These are phyloP conservation scores for Russula sp. DNA, from an alignment of 768 basidiomycete species.

Conservation along the genomic window DNA sequence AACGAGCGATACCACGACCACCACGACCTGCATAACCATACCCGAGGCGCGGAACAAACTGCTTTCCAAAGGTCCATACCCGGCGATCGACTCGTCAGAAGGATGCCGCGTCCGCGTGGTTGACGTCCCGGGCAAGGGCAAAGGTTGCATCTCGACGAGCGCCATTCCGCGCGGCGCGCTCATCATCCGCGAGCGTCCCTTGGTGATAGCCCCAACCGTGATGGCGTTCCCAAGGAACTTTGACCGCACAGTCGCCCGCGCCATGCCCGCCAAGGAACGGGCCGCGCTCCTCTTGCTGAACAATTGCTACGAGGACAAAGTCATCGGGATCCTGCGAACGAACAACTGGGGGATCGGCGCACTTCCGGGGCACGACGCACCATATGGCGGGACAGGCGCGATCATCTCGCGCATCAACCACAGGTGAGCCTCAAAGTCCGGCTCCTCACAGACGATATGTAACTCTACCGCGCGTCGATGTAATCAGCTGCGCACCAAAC, in stretches of 20 bases:
- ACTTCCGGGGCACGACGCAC: conserved; percentile 12
- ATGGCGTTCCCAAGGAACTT: conserved; percentile 8
- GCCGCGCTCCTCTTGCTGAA: conserved; percentile 3
- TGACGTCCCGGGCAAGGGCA: conserved; percentile 22
- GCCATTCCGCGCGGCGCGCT: conserved; percentile 28
- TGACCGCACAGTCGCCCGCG: too few species aligned
- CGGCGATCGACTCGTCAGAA: not conserved
- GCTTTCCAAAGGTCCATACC: conserved; percentile 10
- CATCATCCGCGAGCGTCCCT: conserved; percentile 34
- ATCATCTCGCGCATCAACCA: conserved; percentile 26
- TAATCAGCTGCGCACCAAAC: conserved; percentile 25
- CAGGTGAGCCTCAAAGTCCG: not conserved
- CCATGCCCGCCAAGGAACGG: conserved; percentile 4
- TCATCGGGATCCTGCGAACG: conserved; percentile 11
- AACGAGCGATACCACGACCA: not conserved
- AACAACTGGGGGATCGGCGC: conserved; percentile 8
- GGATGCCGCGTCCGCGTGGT: conserved; percentile 11
- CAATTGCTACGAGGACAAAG: conserved; percentile 12
- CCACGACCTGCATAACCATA: conserved; percentile 14
- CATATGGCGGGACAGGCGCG: conserved; percentile 23
- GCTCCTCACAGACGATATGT: too few species aligned
- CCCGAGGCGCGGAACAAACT: conserved; percentile 4
- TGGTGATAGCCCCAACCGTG: conserved; percentile 26
- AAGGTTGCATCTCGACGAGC: conserved; percentile 30
- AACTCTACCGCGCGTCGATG: too few species aligned